Base-by-base conservation (phyloP, 441 rosid genomes). In the Adansonia rubrostipa region DNA sequence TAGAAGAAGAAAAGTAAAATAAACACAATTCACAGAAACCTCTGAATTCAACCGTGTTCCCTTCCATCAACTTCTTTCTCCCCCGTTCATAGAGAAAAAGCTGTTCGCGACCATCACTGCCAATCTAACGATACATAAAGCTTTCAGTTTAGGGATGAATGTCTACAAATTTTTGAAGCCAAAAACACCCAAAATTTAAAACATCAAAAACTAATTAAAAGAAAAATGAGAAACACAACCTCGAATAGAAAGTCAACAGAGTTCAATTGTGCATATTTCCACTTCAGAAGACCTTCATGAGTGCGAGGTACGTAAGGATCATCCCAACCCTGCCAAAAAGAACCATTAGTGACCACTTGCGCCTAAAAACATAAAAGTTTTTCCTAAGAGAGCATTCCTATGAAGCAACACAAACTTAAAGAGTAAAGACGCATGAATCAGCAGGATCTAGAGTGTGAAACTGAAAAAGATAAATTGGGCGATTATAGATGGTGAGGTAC, bases 281-380 rank as follows among this genome's bases (percentile, higher is more conserved):
- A 95, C 86, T 97, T 97, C 78, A 97, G 77, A 77, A 97, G 97
- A 69, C 99, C 98, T 84, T 97, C 96, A 78, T 97, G 97, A 28
- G 99, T 92, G 75, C 97, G 95, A 64, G 99, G 92, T 81, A 93
- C 92, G 63, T 97, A 97, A 61, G 97, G 99, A 84, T 97, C 99
- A 82, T 97, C 99, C 99, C 99, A 97, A 56, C 97, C 99, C 99
- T 97, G 83, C 66, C 68, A 80, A 60, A 56, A 17, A 77, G 62
- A 9, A 75, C 57, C 64, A 68, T 72, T 66, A 80, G 62, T 56
- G 66, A 75, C 54, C 77, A 63, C 56, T 54, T 56, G 33, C 69
- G 73, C 73, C 22, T 22, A 47, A 65, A 51, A 58, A 3, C 42
- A 28, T 6, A 58, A 57, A 20, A 2, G 54, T 51, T 24, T 45